Base-by-base conservation (phyloP, 768 basidiomycete species). In the Hygrocybe coccinea region DNA sequence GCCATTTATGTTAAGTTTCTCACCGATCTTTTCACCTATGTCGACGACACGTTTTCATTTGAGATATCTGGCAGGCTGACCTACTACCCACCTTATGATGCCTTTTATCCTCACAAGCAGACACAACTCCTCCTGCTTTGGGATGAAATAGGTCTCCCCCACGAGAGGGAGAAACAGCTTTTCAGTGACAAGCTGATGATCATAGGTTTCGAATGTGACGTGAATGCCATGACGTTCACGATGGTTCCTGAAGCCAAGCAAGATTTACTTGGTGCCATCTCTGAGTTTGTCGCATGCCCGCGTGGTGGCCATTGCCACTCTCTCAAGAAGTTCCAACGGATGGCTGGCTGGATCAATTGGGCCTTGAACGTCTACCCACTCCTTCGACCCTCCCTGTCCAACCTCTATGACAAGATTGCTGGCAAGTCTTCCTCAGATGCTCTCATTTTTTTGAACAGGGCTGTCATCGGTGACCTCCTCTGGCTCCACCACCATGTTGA, bases 261-360 rank as follows among this genome's bases (percentile, higher is more conserved):
- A 2, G 58, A 63, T 3, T 57, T 71, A 5, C 14, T 67, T 7
- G 11, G 6, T 8, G 39, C 21, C 17, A 21, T 25, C 24, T 6
- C 33, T n/a, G 8, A 35, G 38, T 36, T 52, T 41, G 15, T 52
- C 36, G 7, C 10, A 43, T 5, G 15, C 8, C 7, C 52, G 11
- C 6, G 6, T 9, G 22, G 22, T 22, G 43, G 52, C 34, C 50
- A 60, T 11, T 56, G 60, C 0, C 60, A 56, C 11, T 2, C 59
- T 0, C 58, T 71, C 1, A 49, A 59, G 0, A 62, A 72, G 0
- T 76, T 67, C 19, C 72, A 72, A 46, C 39, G 41, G 0, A 52
- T 76, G 1, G 67, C 66, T 0, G 76, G 77, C 0, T 71, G 66
- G 59, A 38, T 72, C 9, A 78, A 76, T 53, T 79, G 76, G 75